Percentiles rank a stretch among this genome's conserved stretches.
Conservation (phyloP, 306 rosid genomes). For the Pterocarpus macrocarpus region DNA sequence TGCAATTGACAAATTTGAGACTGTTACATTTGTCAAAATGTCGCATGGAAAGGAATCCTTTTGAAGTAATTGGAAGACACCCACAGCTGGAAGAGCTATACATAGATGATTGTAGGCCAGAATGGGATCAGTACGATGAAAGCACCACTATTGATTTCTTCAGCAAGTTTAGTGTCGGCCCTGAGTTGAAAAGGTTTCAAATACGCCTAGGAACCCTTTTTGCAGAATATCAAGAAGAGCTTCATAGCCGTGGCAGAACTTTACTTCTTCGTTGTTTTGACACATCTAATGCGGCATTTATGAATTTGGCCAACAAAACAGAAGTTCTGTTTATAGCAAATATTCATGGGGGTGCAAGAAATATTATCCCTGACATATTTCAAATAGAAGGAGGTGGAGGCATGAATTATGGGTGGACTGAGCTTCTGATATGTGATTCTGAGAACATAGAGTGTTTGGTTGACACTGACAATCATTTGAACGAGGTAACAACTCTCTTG, state of each 20-base stretch:
- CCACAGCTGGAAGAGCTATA: slow-evolving; percentile 10
- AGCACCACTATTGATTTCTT: neutral
- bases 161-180: neutral
- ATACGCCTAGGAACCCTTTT: neutral
- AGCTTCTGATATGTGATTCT: neutral
- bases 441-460: slow-evolving; percentile 27
- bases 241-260: neutral
- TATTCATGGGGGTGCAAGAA: neutral
- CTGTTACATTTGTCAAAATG: neutral
- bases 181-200: neutral
- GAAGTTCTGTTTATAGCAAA: neutral
- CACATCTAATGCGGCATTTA: neutral
- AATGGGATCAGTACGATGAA: neutral
- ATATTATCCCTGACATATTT: slow-evolving; percentile 39
- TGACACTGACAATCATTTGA: neutral
- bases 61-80: neutral
- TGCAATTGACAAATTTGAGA: neutral
- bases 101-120: neutral
- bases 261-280: neutral
- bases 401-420: slow-evolving; percentile 20
- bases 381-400: neutral
- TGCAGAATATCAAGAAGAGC: too few species aligned
- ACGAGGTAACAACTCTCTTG: slow-evolving; percentile 1
- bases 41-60: neutral
- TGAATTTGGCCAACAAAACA: neutral